A percentile compares a stretch with the other conserved stretches of the same genome.
These are phyloP conservation scores for Nigrograna mackinnonii DNA, from an alignment of 2,329 filamentous ascomycete genomes.

Conservation along the genomic window DNA sequence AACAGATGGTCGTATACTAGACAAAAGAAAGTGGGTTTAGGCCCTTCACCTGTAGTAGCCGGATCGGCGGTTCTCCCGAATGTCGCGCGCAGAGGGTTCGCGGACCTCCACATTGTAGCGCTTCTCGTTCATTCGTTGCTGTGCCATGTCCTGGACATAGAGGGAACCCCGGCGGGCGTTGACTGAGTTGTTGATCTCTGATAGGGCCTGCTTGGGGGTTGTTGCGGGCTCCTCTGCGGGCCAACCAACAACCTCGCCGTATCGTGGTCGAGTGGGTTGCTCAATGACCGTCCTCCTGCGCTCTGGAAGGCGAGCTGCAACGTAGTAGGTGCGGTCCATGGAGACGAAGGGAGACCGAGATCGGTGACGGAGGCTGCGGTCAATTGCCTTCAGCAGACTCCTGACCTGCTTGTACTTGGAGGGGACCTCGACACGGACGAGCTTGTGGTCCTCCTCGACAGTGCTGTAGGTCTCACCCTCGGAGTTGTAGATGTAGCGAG, in stretches of 20 bases:
- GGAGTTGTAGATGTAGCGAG: constrained; percentile 46
- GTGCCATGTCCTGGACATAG: constrained; percentile 43
- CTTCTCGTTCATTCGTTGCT: constrained; percentile 38
- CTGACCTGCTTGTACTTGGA: constrained; percentile 44
- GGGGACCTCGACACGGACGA: constrained; percentile 50
- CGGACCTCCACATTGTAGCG: constrained; percentile 46
- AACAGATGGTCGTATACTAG: too few relatives aligned
- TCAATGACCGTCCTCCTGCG: constrained; percentile 34
- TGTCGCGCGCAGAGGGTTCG: constrained; percentile 40
- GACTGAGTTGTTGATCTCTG: constrained; percentile 32
- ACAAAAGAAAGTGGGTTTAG: constrained; percentile 11
- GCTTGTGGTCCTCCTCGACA: constrained; percentile 42
- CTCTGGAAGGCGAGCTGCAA: constrained; percentile 39
- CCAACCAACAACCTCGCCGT: constrained; percentile 43
- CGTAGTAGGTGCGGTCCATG: constrained; percentile 48
- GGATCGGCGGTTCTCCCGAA: constrained; percentile 40
- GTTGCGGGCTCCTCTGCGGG: constrained; percentile 17
- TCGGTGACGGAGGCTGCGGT: constrained; percentile 42
- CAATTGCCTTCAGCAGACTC: constrained; percentile 46
- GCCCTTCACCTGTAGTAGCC: constrained; percentile 43
- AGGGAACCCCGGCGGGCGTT: constrained; percentile 44
- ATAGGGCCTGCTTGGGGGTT: constrained; percentile 16
- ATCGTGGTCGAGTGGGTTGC: constrained; percentile 32
- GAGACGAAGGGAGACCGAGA: constrained; percentile 43
- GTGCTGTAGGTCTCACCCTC: constrained; percentile 40